These are phyloP conservation scores for Carex kokanica DNA, from an alignment of 176 grass and related monocot genomes.

Conservation along the genomic window DNA sequence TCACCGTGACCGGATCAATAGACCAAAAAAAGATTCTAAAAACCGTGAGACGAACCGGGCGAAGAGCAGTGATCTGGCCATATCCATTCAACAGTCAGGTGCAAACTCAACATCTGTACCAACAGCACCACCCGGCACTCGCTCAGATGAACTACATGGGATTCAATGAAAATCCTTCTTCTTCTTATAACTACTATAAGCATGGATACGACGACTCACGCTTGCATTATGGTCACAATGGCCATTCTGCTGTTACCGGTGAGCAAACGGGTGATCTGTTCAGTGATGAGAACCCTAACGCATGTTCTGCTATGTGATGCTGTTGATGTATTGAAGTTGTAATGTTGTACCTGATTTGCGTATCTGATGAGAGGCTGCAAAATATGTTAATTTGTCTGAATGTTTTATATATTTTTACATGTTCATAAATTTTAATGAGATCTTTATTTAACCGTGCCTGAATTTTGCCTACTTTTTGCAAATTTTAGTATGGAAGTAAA, in stretches of 20 bases:
- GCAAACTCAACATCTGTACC: slow-evolving; percentile 32
- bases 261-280: slow-evolving; percentile 58
- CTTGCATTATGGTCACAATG: slow-evolving; percentile 39
- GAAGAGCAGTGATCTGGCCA: slow-evolving; percentile 86
- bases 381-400: not conserved
- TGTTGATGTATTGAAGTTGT: not conserved
- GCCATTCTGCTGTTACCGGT: slow-evolving; percentile 39
- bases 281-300: slow-evolving; percentile 79
- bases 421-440: not conserved
- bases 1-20: slow-evolving; percentile 69
- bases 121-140: slow-evolving; percentile 42
- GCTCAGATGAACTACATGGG: slow-evolving; percentile 4
- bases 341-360: not conserved
- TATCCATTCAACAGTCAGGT: slow-evolving; percentile 32
- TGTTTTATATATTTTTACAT: not conserved
- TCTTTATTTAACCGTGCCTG: not conserved
- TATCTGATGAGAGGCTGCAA: not conserved
- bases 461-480: too few relatives aligned
- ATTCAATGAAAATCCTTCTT: slow-evolving; percentile 27
- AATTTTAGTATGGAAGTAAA: too few relatives aligned
- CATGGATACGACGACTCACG: slow-evolving; percentile 74
- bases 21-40: slow-evolving; percentile 95
- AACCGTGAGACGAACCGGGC: slow-evolving; percentile 59
- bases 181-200: slow-evolving; percentile 90
- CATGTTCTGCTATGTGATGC: slow-evolving; percentile 71